Evolutionary conservation across 495 filamentous ascomycete genomes (phyloP).

Genomic region (Aspergillus biplanus): DNA sequence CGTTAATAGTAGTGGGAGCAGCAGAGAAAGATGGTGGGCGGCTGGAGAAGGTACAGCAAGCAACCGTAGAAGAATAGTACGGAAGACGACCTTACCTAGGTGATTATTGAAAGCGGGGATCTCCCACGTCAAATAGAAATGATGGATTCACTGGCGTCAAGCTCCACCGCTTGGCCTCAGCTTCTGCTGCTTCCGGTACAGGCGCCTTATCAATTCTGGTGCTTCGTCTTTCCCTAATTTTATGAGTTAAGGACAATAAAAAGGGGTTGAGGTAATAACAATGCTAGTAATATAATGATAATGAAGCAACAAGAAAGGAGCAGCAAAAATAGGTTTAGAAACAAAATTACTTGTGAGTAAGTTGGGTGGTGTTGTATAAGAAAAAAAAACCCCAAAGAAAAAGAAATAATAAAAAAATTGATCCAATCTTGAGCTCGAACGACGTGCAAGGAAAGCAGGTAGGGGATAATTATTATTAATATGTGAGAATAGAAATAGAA

Average conservation of each 20-base stretch:
- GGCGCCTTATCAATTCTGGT: slow-evolving; percentile 16
- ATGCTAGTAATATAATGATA: neutral
- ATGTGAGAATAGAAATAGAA: neutral
- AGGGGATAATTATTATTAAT: neutral
- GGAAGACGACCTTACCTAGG: neutral
- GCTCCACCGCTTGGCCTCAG: slow-evolving; percentile 34
- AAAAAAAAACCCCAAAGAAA: neutral
- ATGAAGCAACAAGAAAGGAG: neutral
- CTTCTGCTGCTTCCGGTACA: neutral
- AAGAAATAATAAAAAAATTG: no score
- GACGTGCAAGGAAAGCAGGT: neutral
- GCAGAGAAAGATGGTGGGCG: neutral
- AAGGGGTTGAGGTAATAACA: no score
- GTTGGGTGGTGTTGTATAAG: neutral
- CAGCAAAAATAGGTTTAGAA: neutral
- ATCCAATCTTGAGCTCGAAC: neutral
- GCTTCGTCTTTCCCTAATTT: no score
- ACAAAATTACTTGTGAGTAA: neutral
- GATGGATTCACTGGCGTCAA: slow-evolving; percentile 36
- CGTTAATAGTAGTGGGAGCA: slow-evolving; percentile 10
- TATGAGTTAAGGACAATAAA: no score
- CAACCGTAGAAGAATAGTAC: neutral
- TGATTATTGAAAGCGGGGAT: slow-evolving; percentile 31
- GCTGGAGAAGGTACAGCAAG: slow-evolving; percentile 18
- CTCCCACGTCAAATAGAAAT: slow-evolving; percentile 40